Conservation (phyloP, 2,329 filamentous ascomycete genomes). For the Aspergillus oerlinghausenensis region DNA sequence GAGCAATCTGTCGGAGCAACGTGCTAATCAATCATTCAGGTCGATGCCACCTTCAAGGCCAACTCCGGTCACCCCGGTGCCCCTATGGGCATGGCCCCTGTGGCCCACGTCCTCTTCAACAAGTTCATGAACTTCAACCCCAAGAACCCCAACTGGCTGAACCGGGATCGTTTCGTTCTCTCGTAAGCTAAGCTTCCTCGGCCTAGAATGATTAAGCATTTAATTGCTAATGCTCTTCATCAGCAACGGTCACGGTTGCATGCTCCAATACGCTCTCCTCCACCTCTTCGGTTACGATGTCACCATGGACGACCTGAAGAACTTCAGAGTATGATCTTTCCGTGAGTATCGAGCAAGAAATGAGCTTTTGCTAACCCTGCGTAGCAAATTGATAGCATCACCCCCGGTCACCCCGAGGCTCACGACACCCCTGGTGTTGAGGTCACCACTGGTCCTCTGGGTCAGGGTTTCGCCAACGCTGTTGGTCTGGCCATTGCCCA, state of each 20-base stretch:
- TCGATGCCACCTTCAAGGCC: slow-evolving; percentile 92
- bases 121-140: slow-evolving; percentile 99
- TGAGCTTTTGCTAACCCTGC: slow-evolving; percentile 3
- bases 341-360: neutral
- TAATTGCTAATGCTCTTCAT: slow-evolving; percentile 8
- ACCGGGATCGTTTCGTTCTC: slow-evolving; percentile 97
- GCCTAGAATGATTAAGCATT: neutral
- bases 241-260: slow-evolving; percentile 97
- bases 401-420: slow-evolving; percentile 91
- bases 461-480: slow-evolving; percentile 94
- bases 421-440: slow-evolving; percentile 96
- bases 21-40: slow-evolving; percentile 50
- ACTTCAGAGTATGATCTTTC: slow-evolving; percentile 74
- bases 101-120: slow-evolving; percentile 96
- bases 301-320: slow-evolving; percentile 86
- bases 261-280: slow-evolving; percentile 98
- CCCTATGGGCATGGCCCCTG: slow-evolving; percentile 94
- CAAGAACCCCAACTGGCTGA: slow-evolving; percentile 95
- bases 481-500: slow-evolving; percentile 97
- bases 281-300: slow-evolving; percentile 92
- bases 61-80: slow-evolving; percentile 99
- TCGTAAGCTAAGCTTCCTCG: slow-evolving; percentile 78
- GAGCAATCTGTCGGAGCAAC: neutral
- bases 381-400: slow-evolving; percentile 72
- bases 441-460: slow-evolving; percentile 95